Evolutionary conservation across 768 basidiomycete species (phyloP).

Genomic region (Tricholomella constricta): DNA sequence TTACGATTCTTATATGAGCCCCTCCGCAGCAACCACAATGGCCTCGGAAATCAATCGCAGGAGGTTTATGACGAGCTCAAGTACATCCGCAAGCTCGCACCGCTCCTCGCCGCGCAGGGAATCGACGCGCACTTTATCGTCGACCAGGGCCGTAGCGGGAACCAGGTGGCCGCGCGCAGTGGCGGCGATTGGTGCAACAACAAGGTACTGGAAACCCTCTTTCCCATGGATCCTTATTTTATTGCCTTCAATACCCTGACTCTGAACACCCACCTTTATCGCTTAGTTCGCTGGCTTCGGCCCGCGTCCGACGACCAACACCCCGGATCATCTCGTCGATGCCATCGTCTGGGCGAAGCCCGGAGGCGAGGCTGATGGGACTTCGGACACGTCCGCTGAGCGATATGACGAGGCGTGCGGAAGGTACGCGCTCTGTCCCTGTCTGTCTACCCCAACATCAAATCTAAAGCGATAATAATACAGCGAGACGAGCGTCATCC

Average conservation of each 20-base stretch:
- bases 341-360: constrained; percentile 45
- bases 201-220: constrained; percentile 9
- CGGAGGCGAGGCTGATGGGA: constrained; percentile 42
- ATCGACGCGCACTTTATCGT: constrained; percentile 39
- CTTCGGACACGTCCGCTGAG: constrained; percentile 31
- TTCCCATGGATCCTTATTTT: neutral
- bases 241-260: too few species aligned
- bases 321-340: constrained; percentile 31
- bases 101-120: constrained; percentile 29
- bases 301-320: constrained; percentile 33
- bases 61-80: constrained; percentile 33
- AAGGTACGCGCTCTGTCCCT: constrained; percentile 9
- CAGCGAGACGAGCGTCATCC: constrained; percentile 15
- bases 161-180: constrained; percentile 21
- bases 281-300: constrained; percentile 34
- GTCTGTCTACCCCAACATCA: constrained; percentile 17
- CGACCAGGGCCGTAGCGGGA: constrained; percentile 36
- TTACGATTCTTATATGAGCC: too few species aligned
- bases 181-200: constrained; percentile 36
- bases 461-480: neutral
- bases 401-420: constrained; percentile 33
- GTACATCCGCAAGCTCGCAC: constrained; percentile 31
- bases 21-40: constrained; percentile 35
- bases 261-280: neutral
- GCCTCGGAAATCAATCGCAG: constrained; percentile 27